phyloP scores from a whole-genome alignment of 2,329 filamentous ascomycete genomes.

The Neofusicoccum umdonicola region DNA sequence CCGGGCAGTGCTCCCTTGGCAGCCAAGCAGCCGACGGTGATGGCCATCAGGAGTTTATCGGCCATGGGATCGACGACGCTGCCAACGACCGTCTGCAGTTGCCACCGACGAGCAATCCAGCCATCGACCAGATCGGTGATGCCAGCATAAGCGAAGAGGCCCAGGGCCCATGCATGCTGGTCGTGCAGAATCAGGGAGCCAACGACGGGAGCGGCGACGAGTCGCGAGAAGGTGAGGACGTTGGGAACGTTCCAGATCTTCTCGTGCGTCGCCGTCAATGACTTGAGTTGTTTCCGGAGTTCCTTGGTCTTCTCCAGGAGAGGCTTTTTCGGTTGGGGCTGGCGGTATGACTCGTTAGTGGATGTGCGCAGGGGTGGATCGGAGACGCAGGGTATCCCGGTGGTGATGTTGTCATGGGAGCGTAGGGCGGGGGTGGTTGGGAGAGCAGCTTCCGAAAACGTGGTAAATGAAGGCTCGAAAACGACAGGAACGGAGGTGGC shows the following conservation, averaged over 20 bases:
- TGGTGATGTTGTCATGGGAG: neutral
- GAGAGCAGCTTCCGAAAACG: neutral
- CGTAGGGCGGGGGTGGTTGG: neutral
- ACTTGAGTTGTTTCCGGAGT: constrained; percentile 31
- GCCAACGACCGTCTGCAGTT: constrained; percentile 88
- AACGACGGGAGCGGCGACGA: constrained; percentile 77
- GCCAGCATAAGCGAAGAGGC: constrained; percentile 87
- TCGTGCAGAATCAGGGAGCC: constrained; percentile 88
- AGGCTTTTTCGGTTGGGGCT: constrained; percentile 20
- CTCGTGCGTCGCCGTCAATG: constrained; percentile 58
- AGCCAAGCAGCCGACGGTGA: constrained; percentile 81
- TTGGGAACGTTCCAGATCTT: constrained; percentile 98
- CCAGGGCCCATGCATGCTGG: constrained; percentile 73
- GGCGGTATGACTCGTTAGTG: constrained; percentile 12
- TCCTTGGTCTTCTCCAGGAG: constrained; percentile 28
- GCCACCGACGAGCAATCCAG: constrained; percentile 85
- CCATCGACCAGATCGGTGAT: constrained; percentile 91
- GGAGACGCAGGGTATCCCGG: constrained; percentile 3
- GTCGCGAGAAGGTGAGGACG: constrained; percentile 80
- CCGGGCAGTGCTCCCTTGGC: constrained; percentile 77
- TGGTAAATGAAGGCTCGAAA: constrained; percentile 3
- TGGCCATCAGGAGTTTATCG: constrained; percentile 94
- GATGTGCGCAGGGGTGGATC: constrained; percentile 9
- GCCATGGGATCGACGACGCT: constrained; percentile 96
- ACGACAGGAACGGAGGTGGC: neutral